Evolutionary conservation across 1,284 basidiomycete genomes (phyloP).

Genomic region (Ganoderma leucocontextum): DNA sequence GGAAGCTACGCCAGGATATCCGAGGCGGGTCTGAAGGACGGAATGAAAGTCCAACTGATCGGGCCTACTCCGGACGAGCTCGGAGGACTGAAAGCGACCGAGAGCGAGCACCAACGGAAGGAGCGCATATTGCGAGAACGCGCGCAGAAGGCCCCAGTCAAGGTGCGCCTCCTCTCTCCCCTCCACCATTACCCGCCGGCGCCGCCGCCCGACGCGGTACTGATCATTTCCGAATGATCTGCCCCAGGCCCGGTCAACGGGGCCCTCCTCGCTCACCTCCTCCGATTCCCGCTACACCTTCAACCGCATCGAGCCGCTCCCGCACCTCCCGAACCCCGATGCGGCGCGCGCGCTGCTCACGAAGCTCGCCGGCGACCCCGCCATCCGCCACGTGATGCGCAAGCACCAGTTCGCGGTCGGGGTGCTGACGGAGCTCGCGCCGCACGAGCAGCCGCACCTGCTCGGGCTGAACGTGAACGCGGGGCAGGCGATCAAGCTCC

Average conservation of each 20-base stretch:
- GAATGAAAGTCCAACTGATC: slow-evolving; percentile 71
- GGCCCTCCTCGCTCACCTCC: slow-evolving; percentile 42
- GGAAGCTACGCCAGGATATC: slow-evolving; percentile 49
- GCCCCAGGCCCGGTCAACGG: slow-evolving; percentile 63
- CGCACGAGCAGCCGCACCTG: slow-evolving; percentile 75
- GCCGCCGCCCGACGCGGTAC: background rate
- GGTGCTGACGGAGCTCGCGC: slow-evolving; percentile 76
- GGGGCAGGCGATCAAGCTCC: slow-evolving; percentile 70
- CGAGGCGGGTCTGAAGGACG: slow-evolving; percentile 65
- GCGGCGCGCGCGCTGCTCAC: slow-evolving; percentile 61
- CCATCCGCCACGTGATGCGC: slow-evolving; percentile 74
- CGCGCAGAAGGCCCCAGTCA: slow-evolving; percentile 61
- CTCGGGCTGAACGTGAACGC: slow-evolving; percentile 75
- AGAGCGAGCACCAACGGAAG: slow-evolving; percentile 62
- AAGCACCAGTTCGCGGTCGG: slow-evolving; percentile 71
- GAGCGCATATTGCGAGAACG: slow-evolving; percentile 68
- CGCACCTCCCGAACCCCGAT: slow-evolving; percentile 68
- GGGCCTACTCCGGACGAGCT: slow-evolving; percentile 69
- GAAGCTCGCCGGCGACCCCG: slow-evolving; percentile 71
- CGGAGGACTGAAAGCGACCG: slow-evolving; percentile 57
- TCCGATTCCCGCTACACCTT: slow-evolving; percentile 62
- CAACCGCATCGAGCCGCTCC: slow-evolving; percentile 66
- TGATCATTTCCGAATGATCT: background rate
- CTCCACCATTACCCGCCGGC: no score
- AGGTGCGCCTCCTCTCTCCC: slow-evolving; percentile 51